Evolutionary conservation across 2,329 filamentous ascomycete genomes (phyloP).

Genomic region (Mycogone perniciosa): DNA sequence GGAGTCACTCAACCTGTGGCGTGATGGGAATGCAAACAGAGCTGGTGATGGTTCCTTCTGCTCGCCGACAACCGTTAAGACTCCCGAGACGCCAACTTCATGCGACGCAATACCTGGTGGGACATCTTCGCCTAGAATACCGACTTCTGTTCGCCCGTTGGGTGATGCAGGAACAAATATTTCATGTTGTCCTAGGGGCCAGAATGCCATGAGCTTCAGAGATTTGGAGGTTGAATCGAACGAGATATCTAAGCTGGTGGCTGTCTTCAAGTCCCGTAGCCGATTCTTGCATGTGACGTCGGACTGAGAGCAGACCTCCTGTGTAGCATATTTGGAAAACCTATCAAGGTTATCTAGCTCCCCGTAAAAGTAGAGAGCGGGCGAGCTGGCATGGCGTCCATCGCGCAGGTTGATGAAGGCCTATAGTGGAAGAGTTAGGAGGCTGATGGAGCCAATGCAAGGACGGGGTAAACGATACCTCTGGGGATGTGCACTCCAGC

Average conservation of each 20-base stretch:
- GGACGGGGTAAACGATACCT: constrained; percentile 18
- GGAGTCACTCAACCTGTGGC: constrained; percentile 57
- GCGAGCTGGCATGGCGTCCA: constrained; percentile 31
- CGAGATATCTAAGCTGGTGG: constrained; percentile 68
- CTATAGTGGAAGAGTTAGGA: constrained; percentile 29
- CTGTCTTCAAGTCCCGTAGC: constrained; percentile 39
- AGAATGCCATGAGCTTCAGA: constrained; percentile 59
- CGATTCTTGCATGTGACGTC: constrained; percentile 45
- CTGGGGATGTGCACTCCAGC: constrained; percentile 44
- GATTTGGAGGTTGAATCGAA: constrained; percentile 63
- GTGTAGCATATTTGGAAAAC: constrained; percentile 48
- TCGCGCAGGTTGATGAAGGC: constrained; percentile 53
- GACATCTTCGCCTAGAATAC: constrained; percentile 63
- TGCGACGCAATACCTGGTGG: constrained; percentile 56
- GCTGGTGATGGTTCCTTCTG: constrained; percentile 66
- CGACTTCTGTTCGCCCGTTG: constrained; percentile 66
- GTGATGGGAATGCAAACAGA: constrained; percentile 76
- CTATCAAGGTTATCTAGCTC: constrained; percentile 50
- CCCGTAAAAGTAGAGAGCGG: constrained; percentile 66
- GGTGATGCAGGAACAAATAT: constrained; percentile 36
- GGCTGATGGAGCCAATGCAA: not conserved
- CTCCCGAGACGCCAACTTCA: constrained; percentile 72
- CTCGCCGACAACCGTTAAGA: constrained; percentile 72
- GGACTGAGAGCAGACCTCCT: constrained; percentile 43
- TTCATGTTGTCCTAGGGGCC: constrained; percentile 42